phyloP scores from a whole-genome alignment of 305 asterid genomes.

The Fraxinus dipetala region DNA sequence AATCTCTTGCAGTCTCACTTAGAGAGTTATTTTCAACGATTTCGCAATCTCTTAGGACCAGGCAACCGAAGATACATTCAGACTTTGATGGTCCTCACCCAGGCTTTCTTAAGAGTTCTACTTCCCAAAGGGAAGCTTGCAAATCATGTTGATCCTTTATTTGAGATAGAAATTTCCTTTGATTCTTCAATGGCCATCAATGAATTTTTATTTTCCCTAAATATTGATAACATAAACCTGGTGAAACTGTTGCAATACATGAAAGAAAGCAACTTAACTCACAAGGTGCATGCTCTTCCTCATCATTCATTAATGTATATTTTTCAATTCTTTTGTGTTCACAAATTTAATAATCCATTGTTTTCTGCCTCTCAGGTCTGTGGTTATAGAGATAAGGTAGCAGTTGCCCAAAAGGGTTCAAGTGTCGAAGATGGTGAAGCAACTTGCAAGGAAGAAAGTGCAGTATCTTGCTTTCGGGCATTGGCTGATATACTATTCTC shows the following conservation, averaged over 20 bases:
- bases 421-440: conserved; percentile 31
- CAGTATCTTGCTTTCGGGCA: conserved; percentile 78
- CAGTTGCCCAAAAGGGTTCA: conserved; percentile 36
- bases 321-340: not conserved
- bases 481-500: conserved; percentile 61
- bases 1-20: conserved; percentile 58
- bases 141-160: conserved; percentile 27
- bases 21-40: conserved; percentile 64
- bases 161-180: conserved; percentile 34
- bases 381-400: conserved; percentile 76
- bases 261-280: conserved; percentile 76
- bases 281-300: conserved; percentile 55
- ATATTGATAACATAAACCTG: conserved; percentile 92
- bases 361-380: conserved; percentile 53
- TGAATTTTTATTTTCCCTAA: conserved; percentile 79
- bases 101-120: conserved; percentile 52
- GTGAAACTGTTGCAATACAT: conserved; percentile 62
- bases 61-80: conserved; percentile 94
- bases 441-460: conserved; percentile 54
- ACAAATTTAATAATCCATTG: conserved; percentile 14
- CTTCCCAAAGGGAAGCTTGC: conserved; percentile 34
- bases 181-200: conserved; percentile 63
- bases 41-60: conserved; percentile 77
- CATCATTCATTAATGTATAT: conserved; percentile 17
- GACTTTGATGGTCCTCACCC: conserved; percentile 66